Evolutionary conservation across 805 yeast genomes (phyloP), one percentile per base, ranked within the genome.

Genomic region (Scheffersomyces coipomensis): DNA sequence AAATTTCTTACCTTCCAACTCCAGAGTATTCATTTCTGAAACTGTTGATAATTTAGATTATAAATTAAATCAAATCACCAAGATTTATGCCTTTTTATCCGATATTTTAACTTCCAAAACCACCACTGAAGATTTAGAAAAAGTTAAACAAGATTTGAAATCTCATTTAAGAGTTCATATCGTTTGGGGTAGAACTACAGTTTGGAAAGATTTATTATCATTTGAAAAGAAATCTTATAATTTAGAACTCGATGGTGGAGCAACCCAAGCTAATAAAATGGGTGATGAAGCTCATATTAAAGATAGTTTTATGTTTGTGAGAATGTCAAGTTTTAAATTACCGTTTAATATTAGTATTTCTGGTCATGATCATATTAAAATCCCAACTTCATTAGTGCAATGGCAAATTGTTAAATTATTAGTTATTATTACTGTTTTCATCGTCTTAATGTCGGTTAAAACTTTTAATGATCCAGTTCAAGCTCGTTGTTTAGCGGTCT

Each of bases 151-250:
- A 29, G 80, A 75, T 37, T 60, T 77, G 40, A 68, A 71, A 47
- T 64, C 77, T 3, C 75, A 75, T 46, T 64, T 91, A 47, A 74
- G 97, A 47, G 99, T 91, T 53, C 95, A 91, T 60, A 86, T 91
- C 25, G 96, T 90, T 15, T 91, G 97, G 95, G 98, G 91, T 64
- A 77, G 99, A 60, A 89, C 89, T 59, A 91, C 97, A 0, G 97
- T 91, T 21, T 91, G 99, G 99, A 83, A 93, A 57, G 97, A 91
- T 61, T 83, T 91, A 84, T 84, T 91, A 57, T 91, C 93, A 17
- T 64, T 90, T 51, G 66, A 62, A 42, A 58, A 55, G 48, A 52
- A 50, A 30, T 45, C 60, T 17, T 62, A 60, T 45, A 58, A 59
- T 41, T 51, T 63, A 41, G 48, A 60, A 37, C 34, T 60, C 16